phyloP scores from a whole-genome alignment of 2,329 filamentous ascomycete genomes.

The Neocatenulostroma microsporum region DNA sequence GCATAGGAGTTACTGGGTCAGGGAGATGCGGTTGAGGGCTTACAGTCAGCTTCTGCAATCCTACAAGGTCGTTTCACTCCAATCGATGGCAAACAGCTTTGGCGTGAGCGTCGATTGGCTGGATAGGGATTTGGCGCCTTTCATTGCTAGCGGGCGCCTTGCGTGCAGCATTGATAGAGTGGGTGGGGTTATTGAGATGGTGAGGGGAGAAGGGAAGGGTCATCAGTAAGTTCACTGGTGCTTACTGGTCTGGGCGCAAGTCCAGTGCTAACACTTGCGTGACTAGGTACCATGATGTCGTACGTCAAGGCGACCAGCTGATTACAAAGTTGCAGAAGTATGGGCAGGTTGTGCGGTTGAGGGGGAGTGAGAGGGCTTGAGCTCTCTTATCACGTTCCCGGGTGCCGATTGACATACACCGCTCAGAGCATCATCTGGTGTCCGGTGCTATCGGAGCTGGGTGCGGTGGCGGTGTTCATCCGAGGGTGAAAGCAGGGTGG shows the following conservation, averaged over 20 bases:
- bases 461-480: too few species aligned
- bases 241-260: background rate
- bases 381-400: too few species aligned
- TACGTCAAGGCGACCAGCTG: slow-evolving; percentile 93
- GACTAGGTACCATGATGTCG: slow-evolving; percentile 73
- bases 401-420: too few species aligned
- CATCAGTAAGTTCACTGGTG: slow-evolving; percentile 57
- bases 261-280: background rate
- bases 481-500: too few species aligned
- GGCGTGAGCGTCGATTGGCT: slow-evolving; percentile 94
- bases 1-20: slow-evolving; percentile 94
- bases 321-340: slow-evolving; percentile 99
- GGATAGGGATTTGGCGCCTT: slow-evolving; percentile 90
- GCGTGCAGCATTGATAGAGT: slow-evolving; percentile 89
- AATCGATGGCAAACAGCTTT: slow-evolving; percentile 96
- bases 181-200: slow-evolving; percentile 94
- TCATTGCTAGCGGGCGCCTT: slow-evolving; percentile 90
- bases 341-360: slow-evolving; percentile 86
- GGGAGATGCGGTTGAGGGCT: slow-evolving; percentile 92
- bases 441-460: too few species aligned
- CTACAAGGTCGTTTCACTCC: slow-evolving; percentile 92
- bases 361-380: slow-evolving; percentile 71
- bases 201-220: slow-evolving; percentile 86
- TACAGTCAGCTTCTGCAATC: slow-evolving; percentile 97
- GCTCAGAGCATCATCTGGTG: too few species aligned